These are phyloP conservation scores for Cladorrhinum samala DNA, from an alignment of 495 filamentous ascomycete genomes.

Conservation along the genomic window DNA sequence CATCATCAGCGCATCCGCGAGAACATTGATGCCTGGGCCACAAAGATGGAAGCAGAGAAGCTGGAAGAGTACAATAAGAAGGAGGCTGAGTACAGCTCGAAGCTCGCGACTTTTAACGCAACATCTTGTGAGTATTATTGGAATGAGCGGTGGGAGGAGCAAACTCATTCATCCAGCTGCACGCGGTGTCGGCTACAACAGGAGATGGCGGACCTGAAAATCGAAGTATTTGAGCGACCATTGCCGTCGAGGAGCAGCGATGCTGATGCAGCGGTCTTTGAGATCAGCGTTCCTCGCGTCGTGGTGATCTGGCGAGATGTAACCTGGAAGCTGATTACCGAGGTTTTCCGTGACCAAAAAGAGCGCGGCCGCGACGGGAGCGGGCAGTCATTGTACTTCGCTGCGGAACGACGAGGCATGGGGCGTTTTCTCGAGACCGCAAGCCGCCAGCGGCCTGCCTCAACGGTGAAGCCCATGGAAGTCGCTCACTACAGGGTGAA, in stretches of 20 bases:
- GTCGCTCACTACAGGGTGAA: constrained; percentile 10
- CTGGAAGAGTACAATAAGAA: constrained; percentile 30
- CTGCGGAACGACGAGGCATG: background rate
- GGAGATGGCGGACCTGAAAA: constrained; percentile 29
- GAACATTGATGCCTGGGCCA: constrained; percentile 36
- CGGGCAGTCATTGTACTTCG: background rate
- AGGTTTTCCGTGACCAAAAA: constrained; percentile 28
- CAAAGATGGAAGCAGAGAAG: constrained; percentile 31
- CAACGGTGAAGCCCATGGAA: constrained; percentile 12
- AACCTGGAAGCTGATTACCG: constrained; percentile 37
- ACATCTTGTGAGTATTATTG: background rate
- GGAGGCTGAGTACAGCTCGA: constrained; percentile 7
- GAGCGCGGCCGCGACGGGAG: background rate
- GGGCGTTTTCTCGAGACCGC: background rate
- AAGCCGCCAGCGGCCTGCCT: constrained; percentile 11
- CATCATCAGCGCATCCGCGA: constrained; percentile 35
- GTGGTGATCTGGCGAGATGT: constrained; percentile 51
- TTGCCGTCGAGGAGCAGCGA: constrained; percentile 33
- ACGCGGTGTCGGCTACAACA: constrained; percentile 27
- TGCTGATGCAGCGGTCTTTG: constrained; percentile 51
- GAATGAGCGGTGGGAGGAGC: background rate
- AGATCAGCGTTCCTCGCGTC: constrained; percentile 42
- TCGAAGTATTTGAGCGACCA: constrained; percentile 57
- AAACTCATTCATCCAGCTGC: constrained; percentile 35
- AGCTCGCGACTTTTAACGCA: background rate